Base-by-base conservation (phyloP, 225 moss, liverwort and hornwort species). In the Pleurozium schreberi region DNA sequence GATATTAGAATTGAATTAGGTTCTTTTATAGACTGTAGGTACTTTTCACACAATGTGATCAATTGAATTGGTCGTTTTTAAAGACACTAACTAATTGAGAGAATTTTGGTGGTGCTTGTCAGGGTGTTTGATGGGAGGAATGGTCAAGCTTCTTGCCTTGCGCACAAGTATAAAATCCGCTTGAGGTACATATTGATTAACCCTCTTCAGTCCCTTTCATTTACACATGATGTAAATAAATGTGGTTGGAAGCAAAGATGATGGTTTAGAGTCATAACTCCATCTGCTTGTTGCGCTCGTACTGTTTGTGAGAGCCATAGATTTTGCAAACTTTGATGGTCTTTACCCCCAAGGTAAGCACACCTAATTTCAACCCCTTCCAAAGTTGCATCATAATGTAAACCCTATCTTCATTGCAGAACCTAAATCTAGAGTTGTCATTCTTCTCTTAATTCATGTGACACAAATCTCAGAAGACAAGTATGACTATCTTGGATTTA, bases 111-210 rank as follows among this genome's bases (percentile, higher is more conserved):
- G 58, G 87, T 90, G 88, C 45, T n/a, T 88, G 55, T 73, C 86
- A 95, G 95, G 82, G 79, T 92, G 12, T 75, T 92, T 34, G 66
- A 88, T 88, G 88, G 88, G 55, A 85, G 82, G 61, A 43, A 84
- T 12, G 90, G 93, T 73, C n/a, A n/a, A 57, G 57, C 25, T n/a
- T 79, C 57, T 57, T 88, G 87, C 60, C 88, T 95, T 58, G 89
- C 91, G 40, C 92, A 64, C 89, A 92, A 89, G 87, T 93, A 93
- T 66, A 85, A 83, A 20, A 88, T 94, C 70, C 89, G 95, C 38
- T 85, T 95, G 52, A 93, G 79, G 95, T 95, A 85, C 9, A 40
- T 33, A 33, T 57, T n/a, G n/a, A 57, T 34, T 66, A 58, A 12
- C 33, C 47, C 28, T 11, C 13, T 27, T 27, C 79, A 57, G 10